Conservation (phyloP, 2,329 filamentous ascomycete genomes). For the Botrytis byssoidea region DNA sequence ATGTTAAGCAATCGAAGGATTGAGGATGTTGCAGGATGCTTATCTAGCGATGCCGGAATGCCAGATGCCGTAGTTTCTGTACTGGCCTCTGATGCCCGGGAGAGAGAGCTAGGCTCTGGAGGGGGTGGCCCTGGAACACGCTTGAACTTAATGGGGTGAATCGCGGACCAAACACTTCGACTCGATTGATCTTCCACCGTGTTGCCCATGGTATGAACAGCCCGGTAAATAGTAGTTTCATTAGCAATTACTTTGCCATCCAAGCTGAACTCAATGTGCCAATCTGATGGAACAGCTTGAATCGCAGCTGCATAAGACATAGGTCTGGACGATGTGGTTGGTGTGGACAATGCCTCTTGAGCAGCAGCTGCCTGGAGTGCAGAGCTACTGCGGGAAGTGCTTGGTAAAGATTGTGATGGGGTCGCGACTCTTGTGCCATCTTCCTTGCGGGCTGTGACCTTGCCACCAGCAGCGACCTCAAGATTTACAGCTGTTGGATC, state of each 20-base stretch:
- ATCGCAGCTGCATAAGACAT: constrained; percentile 84
- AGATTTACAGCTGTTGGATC: constrained; percentile 88
- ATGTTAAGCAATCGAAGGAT: constrained; percentile 88
- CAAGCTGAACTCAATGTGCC: constrained; percentile 95
- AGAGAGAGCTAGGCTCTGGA: constrained; percentile 65
- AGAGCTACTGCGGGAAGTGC: constrained; percentile 44
- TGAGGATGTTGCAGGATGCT: constrained; percentile 79
- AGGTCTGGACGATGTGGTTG: constrained; percentile 57
- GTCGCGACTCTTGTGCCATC: constrained; percentile 86
- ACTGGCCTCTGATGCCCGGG: constrained; percentile 49
- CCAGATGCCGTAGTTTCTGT: constrained; percentile 56
- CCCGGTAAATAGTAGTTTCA: constrained; percentile 93
- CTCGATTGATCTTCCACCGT: constrained; percentile 63
- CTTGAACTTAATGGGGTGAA: constrained; percentile 90
- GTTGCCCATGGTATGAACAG: constrained; percentile 65
- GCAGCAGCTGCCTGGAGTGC: constrained; percentile 41
- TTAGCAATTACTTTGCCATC: constrained; percentile 80
- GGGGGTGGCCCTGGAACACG: constrained; percentile 81
- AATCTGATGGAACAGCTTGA: constrained; percentile 80
- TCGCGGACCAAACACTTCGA: constrained; percentile 83
- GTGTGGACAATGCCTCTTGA: constrained; percentile 42
- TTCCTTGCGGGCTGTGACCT: constrained; percentile 86
- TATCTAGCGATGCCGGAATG: constrained; percentile 76
- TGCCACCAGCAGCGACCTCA: constrained; percentile 81
- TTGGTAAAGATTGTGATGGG: constrained; percentile 61